Evolutionary conservation across 805 yeast genomes (phyloP), one percentile per base, ranked within the genome.

Genomic region (Nakazawaea ishiwadae): DNA sequence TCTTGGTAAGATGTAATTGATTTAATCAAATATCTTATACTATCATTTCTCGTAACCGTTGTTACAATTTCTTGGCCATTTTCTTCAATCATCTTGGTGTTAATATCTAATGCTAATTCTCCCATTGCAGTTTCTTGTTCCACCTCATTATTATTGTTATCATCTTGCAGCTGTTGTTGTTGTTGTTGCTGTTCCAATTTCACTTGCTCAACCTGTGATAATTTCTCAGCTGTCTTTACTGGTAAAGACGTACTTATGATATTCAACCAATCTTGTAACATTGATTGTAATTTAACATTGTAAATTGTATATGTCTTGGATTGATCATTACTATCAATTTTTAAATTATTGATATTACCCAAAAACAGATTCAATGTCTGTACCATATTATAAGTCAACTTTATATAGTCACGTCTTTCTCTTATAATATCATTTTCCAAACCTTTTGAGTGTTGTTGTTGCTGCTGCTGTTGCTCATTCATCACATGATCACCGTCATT

Each of bases 171-270:
- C 9, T 37, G 37, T 18, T 26, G 27, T 18, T 18, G 31, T 29
- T 36, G 45, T 37, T 37, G 26, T 18, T 28, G 40, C 18, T 47
- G 46, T 24, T 44, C 50, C 39, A 44, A 24, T 31, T 39, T 39
- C 4, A 47, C 46, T 26, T 47, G 48, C 27, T 47, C 50, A n/a
- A 47, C 37, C 29, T 47, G 50, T 18, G 50, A 44, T 14, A 47
- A 24, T 6, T 35, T 41, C 7, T 35, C 36, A 6, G 32, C 37
- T 5, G 31, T 35, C 33, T 37, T 41, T 10, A 36, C 29, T 2
- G 50, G 50, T 16, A 44, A 14, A 2, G 40, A 37, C 12, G 18
- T 37, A 5, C 15, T 11, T 11, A 47, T 21, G 5, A 40, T 29
- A 3, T 23, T 19, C 12, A 47, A 9, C 50, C 50, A 47, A 17